Percentiles rank a stretch among this genome's conserved stretches.
These are phyloP conservation scores for Pilobolus umbonatus DNA, from an alignment of 192 early-diverging fungal species.

Conservation along the genomic window DNA sequence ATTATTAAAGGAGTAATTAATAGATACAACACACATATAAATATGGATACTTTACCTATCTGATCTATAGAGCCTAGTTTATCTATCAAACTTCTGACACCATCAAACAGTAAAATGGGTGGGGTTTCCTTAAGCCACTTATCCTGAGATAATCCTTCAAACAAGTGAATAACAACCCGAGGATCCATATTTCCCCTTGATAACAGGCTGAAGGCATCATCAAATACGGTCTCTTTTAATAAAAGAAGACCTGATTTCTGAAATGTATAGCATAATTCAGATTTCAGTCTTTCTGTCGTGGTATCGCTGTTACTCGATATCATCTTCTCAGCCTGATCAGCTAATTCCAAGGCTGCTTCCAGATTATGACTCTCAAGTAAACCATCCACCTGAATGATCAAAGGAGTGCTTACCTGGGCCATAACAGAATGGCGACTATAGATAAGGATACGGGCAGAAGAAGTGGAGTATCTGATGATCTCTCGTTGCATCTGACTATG, in stretches of 20 bases:
- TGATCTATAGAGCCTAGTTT: slow-evolving; percentile 39
- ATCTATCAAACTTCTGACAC: slow-evolving; percentile 27
- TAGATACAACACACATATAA: too few species aligned
- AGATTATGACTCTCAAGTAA: slow-evolving; percentile 53
- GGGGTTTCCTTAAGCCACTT: slow-evolving; percentile 23
- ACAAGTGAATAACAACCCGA: slow-evolving; percentile 44
- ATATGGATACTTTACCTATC: slow-evolving; percentile 37
- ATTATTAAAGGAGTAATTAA: too few species aligned
- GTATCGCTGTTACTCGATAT: slow-evolving; percentile 41
- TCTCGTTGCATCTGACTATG: slow-evolving; percentile 9
- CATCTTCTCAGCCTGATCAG: slow-evolving; percentile 43
- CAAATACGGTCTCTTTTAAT: slow-evolving; percentile 60
- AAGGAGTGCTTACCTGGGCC: slow-evolving; percentile 53
- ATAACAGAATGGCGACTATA: slow-evolving; percentile 54
- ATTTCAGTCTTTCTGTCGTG: slow-evolving; percentile 43
- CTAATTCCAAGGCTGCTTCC: slow-evolving; percentile 56
- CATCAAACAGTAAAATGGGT: slow-evolving; percentile 38
- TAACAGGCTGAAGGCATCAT: slow-evolving; percentile 59
- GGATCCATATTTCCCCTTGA: slow-evolving; percentile 65
- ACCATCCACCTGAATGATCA: slow-evolving; percentile 53
- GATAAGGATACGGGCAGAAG: slow-evolving; percentile 50
- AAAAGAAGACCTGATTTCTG: slow-evolving; percentile 61
- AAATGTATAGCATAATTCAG: slow-evolving; percentile 54
- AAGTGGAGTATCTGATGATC: slow-evolving; percentile 29
- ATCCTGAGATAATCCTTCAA: slow-evolving; percentile 35